Base-by-base conservation (phyloP, 2,329 filamentous ascomycete genomes). In the Didymella sp. region DNA sequence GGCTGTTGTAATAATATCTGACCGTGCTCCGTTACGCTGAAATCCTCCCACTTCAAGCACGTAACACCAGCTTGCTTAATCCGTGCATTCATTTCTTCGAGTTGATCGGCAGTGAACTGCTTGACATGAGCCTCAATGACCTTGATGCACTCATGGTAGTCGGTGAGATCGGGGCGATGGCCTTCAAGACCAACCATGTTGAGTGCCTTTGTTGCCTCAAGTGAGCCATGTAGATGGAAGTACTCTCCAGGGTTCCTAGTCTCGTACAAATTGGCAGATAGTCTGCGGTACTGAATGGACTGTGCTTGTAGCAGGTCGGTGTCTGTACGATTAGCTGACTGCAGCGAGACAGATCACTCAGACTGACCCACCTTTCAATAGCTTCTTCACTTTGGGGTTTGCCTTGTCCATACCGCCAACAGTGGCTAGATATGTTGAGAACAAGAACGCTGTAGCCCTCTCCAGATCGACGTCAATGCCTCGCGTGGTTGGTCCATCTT, bases 141-240 rank as follows among this genome's bases (percentile, higher is more conserved):
- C 42, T 76, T 72, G 41, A 77, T 75, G 43, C 75, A 77, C 44
- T 77, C 66, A 33, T 75, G 76, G 42, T 78, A 77, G 15, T 79
- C 74, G 21, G 81, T 84, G 52, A 90, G 70, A 42, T 87, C 85
- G 1, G 87, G 85, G 6, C 84, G 78, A 52, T 85, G 81, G 0
- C 87, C 79, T 46, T 87, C 83, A 5, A 91, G 76, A 0, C 87
- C 89, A 63, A 91, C 83, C 88, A 91, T 91, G 41, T 84, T 80
- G 25, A 91, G 76, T 0, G 88, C 89, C 7, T 84, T 87, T 9
- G 85, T 87, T 3, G 89, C 89, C 63, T 91, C 88, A 0, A 92
- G 76, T 0, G 89, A 91, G 41, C 89, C 89, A 70, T 91, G 89
- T 24, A 91, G 88, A 67, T 92, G 89, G 69, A 89, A 92, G 67